phyloP scores from a whole-genome alignment of 495 filamentous ascomycete genomes.

The Lentithecium fluviatile region DNA sequence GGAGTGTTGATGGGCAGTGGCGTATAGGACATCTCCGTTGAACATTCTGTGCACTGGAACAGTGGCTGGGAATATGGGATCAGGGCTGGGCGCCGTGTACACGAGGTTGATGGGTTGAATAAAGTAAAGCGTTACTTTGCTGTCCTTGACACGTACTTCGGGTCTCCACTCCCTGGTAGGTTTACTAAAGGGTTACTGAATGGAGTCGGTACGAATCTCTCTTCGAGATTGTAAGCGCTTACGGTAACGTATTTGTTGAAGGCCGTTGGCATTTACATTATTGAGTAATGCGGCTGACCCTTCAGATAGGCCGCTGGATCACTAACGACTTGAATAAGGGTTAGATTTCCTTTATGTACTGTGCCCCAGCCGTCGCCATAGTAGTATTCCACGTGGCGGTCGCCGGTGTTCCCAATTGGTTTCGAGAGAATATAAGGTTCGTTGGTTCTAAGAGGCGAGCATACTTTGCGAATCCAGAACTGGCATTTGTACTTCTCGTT shows the following conservation, averaged over 20 bases:
- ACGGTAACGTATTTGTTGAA: background rate
- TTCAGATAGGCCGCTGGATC: background rate
- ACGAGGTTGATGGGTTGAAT: slow-evolving; percentile 12
- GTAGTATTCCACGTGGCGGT: slow-evolving; percentile 1
- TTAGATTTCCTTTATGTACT: slow-evolving; percentile 7
- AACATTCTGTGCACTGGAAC: background rate
- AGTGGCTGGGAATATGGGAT: slow-evolving; percentile 25
- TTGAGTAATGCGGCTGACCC: background rate
- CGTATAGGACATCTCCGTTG: slow-evolving; percentile 11
- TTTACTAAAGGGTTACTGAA: background rate
- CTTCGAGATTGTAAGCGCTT: background rate
- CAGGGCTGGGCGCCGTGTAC: slow-evolving; percentile 1
- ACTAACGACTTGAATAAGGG: background rate
- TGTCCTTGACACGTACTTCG: slow-evolving; percentile 11
- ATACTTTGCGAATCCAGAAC: slow-evolving; percentile 5
- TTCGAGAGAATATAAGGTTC: background rate
- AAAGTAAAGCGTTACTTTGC: slow-evolving; percentile 14
- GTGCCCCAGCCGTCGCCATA: slow-evolving; percentile 17
- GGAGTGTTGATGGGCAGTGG: slow-evolving; percentile 11
- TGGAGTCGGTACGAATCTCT: background rate
- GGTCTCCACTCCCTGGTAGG: background rate
- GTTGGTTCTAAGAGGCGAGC: background rate
- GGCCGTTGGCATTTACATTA: background rate
- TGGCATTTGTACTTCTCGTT: background rate
- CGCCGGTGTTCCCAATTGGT: background rate